Conservation (phyloP, 108 stramenopile genomes). For the Cyclostephanos tholiformis region DNA sequence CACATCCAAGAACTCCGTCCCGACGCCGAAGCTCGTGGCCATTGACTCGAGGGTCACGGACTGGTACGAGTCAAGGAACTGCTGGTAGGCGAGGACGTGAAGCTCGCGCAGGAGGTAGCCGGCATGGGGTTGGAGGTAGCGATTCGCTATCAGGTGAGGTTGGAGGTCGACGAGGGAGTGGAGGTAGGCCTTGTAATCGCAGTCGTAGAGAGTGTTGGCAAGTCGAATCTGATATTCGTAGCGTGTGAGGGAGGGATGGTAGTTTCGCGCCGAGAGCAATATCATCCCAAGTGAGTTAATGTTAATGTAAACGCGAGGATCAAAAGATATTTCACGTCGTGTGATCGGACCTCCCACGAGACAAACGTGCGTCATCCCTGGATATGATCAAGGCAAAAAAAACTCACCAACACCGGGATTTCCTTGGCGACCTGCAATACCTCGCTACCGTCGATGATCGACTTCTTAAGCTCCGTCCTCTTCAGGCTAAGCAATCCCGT, state of each 20-base stretch:
- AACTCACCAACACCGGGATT: constrained; percentile 73
- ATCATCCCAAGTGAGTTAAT: too few species aligned
- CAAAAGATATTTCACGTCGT: too few species aligned
- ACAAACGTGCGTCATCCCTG: too few species aligned
- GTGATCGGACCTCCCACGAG: too few species aligned
- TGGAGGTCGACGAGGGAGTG: constrained; percentile 89
- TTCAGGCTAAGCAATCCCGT: constrained; percentile 87
- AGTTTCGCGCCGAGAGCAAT: too few species aligned
- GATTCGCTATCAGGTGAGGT: constrained; percentile 72
- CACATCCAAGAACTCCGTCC: constrained; percentile 86
- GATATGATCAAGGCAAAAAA: too few species aligned
- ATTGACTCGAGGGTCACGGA: constrained; percentile 92
- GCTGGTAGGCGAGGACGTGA: constrained; percentile 92
- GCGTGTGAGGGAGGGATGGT: neutral
- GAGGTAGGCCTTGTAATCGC: constrained; percentile 94
- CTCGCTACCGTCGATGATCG: constrained; percentile 97
- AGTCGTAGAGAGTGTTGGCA: constrained; percentile 89
- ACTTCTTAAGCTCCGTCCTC: constrained; percentile 86
- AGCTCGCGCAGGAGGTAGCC: constrained; percentile 91
- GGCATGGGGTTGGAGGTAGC: constrained; percentile 87
- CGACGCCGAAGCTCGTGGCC: constrained; percentile 95
- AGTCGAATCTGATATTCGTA: constrained; percentile 57
- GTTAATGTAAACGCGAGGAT: too few species aligned
- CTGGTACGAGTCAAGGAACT: constrained; percentile 99
- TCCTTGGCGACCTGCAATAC: constrained; percentile 85